These are phyloP conservation scores for Guadua angustifolia DNA, from an alignment of 176 grass and related monocot genomes.

Conservation along the genomic window DNA sequence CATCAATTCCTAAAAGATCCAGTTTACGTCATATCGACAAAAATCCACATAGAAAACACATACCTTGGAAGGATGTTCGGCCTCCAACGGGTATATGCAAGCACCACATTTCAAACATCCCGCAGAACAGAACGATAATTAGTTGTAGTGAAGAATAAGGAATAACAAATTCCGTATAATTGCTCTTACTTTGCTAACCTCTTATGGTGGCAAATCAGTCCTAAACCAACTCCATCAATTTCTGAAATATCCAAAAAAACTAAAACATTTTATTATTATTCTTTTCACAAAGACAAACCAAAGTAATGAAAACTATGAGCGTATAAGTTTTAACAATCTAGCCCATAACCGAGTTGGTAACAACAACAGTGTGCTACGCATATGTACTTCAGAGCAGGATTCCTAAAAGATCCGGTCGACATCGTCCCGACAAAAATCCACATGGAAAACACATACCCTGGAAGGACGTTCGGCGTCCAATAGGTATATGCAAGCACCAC, in stretches of 20 bases:
- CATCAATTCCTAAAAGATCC: too few relatives aligned
- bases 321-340: neutral
- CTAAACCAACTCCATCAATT: conserved; percentile 82
- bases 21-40: neutral
- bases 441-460: conserved; percentile 47
- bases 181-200: conserved; percentile 70
- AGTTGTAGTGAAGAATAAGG: neutral
- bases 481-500: conserved; percentile 91
- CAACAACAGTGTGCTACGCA: neutral
- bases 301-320: neutral
- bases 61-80: conserved; percentile 74
- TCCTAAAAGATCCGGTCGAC: neutral
- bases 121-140: neutral
- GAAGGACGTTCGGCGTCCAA: conserved; percentile 67
- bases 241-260: conserved; percentile 50
- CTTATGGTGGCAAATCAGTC: conserved; percentile 69
- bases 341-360: neutral
- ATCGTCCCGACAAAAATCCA: neutral
- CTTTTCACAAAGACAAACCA: neutral
- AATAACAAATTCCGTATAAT: neutral
- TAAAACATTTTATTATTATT: neutral
- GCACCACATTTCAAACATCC: conserved; percentile 92
- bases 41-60: neutral
- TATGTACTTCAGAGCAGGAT: neutral
- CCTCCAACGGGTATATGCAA: conserved; percentile 85